phyloP scores from a whole-genome alignment of 208 protist species.

The Jaenimonas drosophilae region DNA sequence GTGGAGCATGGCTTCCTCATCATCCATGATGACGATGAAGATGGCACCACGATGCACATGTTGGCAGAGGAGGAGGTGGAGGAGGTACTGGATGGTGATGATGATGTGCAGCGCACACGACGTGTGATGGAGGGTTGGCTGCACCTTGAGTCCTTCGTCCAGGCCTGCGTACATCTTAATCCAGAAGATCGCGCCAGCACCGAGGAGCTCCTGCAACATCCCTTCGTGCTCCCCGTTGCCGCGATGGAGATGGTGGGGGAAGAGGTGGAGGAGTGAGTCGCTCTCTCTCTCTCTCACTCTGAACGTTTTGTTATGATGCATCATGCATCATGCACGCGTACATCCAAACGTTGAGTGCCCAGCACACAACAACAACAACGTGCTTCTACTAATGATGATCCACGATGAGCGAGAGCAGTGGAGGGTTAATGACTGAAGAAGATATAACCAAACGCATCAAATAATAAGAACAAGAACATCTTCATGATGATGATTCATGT shows the following conservation, averaged over 20 bases:
- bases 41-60: not conserved
- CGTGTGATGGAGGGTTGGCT: conserved; percentile 29
- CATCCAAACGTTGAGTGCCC: no score
- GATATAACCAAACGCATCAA: conserved; percentile 5
- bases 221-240: conserved; percentile 27
- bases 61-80: not conserved
- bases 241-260: not conserved
- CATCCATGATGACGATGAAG: not conserved
- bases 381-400: conserved; percentile 3
- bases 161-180: conserved; percentile 32
- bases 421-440: conserved; percentile 3
- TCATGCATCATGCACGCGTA: no score
- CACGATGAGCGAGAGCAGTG: not conserved
- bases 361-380: no score
- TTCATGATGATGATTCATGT: not conserved
- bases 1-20: not conserved
- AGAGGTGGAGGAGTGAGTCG: not conserved
- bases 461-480: conserved; percentile 6
- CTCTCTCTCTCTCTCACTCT: no score
- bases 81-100: not conserved
- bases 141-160: conserved; percentile 42
- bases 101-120: not conserved
- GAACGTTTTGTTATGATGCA: no score
- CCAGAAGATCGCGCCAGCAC: conserved; percentile 54
- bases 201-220: conserved; percentile 52